A percentile compares a stretch with the other conserved stretches of the same genome.
Evolutionary conservation across 2,329 filamentous ascomycete genomes (phyloP).

Genomic region (Colletotrichum lupini): DNA sequence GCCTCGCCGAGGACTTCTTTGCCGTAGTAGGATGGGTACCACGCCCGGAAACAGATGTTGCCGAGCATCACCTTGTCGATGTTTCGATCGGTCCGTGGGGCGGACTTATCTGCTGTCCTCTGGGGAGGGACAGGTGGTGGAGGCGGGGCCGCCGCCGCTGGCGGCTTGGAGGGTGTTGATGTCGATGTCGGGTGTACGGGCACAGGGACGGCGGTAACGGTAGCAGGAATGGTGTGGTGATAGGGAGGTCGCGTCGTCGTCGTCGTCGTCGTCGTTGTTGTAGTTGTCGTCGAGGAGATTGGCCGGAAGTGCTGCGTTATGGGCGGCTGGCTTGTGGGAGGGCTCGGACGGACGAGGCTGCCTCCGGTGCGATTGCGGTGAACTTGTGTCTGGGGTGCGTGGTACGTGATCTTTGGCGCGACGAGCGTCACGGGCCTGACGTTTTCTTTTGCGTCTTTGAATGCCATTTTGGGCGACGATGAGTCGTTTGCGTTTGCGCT

Average conservation of each 20-base stretch:
- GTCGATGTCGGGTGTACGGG: constrained; percentile 34
- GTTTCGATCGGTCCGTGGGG: constrained; percentile 72
- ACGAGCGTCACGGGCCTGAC: constrained; percentile 48
- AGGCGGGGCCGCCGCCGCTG: constrained; percentile 25
- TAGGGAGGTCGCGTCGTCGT: background rate
- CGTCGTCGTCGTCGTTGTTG: background rate
- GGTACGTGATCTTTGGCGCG: constrained; percentile 54
- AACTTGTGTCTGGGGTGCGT: constrained; percentile 47
- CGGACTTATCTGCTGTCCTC: constrained; percentile 43
- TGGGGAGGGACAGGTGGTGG: background rate
- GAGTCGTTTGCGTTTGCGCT: constrained; percentile 13
- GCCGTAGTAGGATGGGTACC: constrained; percentile 92
- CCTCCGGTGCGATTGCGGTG: constrained; percentile 24
- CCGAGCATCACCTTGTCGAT: constrained; percentile 89
- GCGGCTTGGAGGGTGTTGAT: constrained; percentile 39
- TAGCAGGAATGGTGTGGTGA: constrained; percentile 11
- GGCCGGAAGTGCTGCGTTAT: constrained; percentile 33
- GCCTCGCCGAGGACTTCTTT: constrained; percentile 73
- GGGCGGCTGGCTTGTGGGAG: constrained; percentile 36
- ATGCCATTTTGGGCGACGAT: constrained; percentile 8
- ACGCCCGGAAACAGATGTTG: constrained; percentile 84
- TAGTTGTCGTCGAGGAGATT: background rate
- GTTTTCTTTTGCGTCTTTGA: constrained; percentile 38
- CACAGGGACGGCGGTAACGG: constrained; percentile 21
- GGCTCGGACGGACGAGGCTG: constrained; percentile 35